Base-by-base conservation (phyloP, 306 rosid species). In the Fragaria nilgerrensis region DNA sequence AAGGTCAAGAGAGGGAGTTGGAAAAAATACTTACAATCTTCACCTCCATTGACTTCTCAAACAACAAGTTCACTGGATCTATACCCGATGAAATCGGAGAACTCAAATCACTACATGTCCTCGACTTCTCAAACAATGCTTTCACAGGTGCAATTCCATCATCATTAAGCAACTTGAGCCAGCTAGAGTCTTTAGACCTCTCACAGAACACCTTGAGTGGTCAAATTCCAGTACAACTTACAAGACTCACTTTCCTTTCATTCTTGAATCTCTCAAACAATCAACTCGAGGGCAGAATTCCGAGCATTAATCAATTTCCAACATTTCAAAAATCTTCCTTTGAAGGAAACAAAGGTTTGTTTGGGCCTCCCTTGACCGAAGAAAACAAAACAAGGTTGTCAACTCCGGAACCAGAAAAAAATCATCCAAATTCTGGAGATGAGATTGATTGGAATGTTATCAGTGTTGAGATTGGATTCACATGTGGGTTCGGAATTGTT, bases 161-260 rank as follows among this genome's bases (percentile, higher is more conserved):
- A 25, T 22, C 68, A 16, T 0, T 84, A 2, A 73, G 83, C 6
- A 79, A 82, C 48, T 22, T 87, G 47, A 36, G 7, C 7, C 56
- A 49, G 0, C 52, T 87, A 5, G 90, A 82, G 64, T 84, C 88
- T 11, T 44, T 87, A 0, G 86, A 87, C 75, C 80, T 87, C 5
- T 82, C 88, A 7, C 15, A 17, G 0, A 87, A 87, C 88, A 17
- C 1, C 0, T 34, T 87, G 3, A 71, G 17, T 0, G 81, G 86
- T 14, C 0, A 0, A 25, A 84, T 87, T n/a, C 90, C 88, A 74
- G 0, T 0, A 14, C 41, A 67, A 1, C 63, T 87, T 32, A 25
- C 39, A 2, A 1, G 0, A 2, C 81, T 87, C 9, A 76, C 0
- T 9, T 87, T 84, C 82, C 84, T 87, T 0, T 44, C 79, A 0